Percentiles rank a stretch among this genome's conserved stretches.
Evolutionary conservation across 208 protist genomes (phyloP).

Genomic region (Trypanosoma melophagium): DNA sequence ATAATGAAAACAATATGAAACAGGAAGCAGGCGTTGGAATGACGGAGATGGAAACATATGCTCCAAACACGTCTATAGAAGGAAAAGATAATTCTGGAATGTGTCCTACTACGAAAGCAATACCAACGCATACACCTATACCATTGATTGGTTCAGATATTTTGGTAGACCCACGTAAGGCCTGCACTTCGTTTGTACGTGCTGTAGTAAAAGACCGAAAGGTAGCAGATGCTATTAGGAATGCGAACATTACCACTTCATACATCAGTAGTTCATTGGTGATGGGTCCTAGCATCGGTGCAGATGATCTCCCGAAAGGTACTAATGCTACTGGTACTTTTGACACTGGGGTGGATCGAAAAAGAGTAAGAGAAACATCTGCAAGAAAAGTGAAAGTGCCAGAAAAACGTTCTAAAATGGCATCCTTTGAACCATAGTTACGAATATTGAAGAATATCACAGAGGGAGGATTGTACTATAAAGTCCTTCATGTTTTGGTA

Average conservation of each 20-base stretch:
- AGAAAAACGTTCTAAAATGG: conserved; percentile 19
- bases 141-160: conserved; percentile 21
- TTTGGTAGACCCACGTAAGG: conserved; percentile 48
- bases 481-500: neutral
- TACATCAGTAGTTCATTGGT: conserved; percentile 70
- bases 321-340: neutral
- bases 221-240: conserved; percentile 63
- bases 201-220: conserved; percentile 51
- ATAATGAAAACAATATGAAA: neutral
- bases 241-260: conserved; percentile 72
- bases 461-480: no score
- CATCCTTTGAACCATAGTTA: conserved; percentile 31
- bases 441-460: neutral
- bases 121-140: neutral
- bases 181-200: conserved; percentile 46
- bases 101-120: neutral
- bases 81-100: no score
- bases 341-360: neutral
- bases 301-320: conserved; percentile 20
- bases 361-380: neutral
- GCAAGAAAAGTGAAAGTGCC: neutral
- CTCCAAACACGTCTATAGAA: no score
- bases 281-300: conserved; percentile 36
- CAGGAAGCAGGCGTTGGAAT: neutral
- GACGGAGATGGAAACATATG: no score